A percentile compares a stretch with the other conserved stretches of the same genome.
phyloP scores from a whole-genome alignment of 2,329 filamentous ascomycete species.

The Aspergillus sp. region DNA sequence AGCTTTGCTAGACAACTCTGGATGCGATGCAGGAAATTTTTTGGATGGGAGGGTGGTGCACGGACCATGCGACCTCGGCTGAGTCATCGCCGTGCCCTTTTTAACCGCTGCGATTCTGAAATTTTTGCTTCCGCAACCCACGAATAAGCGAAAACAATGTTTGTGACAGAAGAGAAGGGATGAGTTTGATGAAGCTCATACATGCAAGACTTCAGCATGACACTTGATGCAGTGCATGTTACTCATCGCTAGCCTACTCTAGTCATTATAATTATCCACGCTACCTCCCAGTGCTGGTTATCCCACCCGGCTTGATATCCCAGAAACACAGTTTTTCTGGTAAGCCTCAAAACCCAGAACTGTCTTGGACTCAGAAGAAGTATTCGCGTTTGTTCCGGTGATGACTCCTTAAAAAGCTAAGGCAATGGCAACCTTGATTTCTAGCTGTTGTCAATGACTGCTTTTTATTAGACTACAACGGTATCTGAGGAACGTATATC shows the following conservation, averaged over 20 bases:
- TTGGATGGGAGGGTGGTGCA: slow-evolving; percentile 12
- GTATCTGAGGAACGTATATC: slow-evolving; percentile 73
- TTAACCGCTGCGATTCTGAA: slow-evolving; percentile 6
- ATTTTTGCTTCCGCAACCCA: slow-evolving; percentile 13
- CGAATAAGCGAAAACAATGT: not conserved
- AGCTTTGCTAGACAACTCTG: slow-evolving; percentile 16
- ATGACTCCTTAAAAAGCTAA: slow-evolving; percentile 49
- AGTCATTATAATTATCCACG: not conserved
- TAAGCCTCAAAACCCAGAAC: slow-evolving; percentile 21
- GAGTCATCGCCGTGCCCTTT: slow-evolving; percentile 18
- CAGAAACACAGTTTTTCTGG: slow-evolving; percentile 22
- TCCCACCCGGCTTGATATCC: slow-evolving; percentile 10
- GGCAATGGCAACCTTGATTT: slow-evolving; percentile 52
- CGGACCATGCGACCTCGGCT: slow-evolving; percentile 15
- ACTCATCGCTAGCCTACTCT: slow-evolving; percentile 15
- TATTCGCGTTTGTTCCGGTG: slow-evolving; percentile 37
- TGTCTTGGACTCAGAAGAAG: slow-evolving; percentile 10
- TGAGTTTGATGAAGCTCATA: slow-evolving; percentile 18
- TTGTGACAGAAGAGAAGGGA: slow-evolving; percentile 10
- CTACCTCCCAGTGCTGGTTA: slow-evolving; percentile 11
- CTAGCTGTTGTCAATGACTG: slow-evolving; percentile 50
- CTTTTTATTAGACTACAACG: slow-evolving; percentile 84
- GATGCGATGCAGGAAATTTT: slow-evolving; percentile 19
- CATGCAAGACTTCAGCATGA: slow-evolving; percentile 15
- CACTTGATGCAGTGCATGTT: slow-evolving; percentile 11